Base-by-base conservation (phyloP, 179 eudicot genomes). In the Kewa caespitosa region DNA sequence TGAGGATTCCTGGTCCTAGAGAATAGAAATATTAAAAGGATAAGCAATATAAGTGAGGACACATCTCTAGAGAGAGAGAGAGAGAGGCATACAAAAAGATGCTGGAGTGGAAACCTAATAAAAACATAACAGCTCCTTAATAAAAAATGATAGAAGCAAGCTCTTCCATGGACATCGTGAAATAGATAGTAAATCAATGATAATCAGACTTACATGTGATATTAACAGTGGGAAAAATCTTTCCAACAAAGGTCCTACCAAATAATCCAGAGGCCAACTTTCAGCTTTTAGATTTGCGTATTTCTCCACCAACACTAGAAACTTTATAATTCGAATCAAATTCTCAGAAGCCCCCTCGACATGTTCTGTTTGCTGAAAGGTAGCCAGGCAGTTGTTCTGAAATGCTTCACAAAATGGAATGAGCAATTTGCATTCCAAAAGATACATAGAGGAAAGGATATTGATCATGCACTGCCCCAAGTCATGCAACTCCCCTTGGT, bases 241-340 rank as follows among this genome's bases (percentile, higher is more conserved):
- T 57, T 82, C 84, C 85, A 93, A 59, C 84, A 85, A 78, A 46
- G 99, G 98, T 48, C 98, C 97, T 70, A 93, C 89, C 70, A 95
- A 67, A 76, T 84, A 62, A 59, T 81, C 80, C 76, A 93, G 80
- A 43, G 98, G 96, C 99, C 99, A 95, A 39, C 77, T 74, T 78
- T 93, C 92, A 80, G 90, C 89, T 87, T 81, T 84, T 78, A 61
- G 79, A 75, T 84, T 78, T 55, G 92, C 85, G 81, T 87, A 84
- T 69, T 85, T 78, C 74, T 85, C 92, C 67, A 91, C 73, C 72
- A 90, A 63, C 68, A 77, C 76, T 54, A 95, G 48, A 81, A 91
- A 95, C 18, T 72, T 78, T 69, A 78, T 81, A 12, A 86, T 43
- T 81, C 68, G 78, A 34, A 81, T 86, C 22, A 85, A 69, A 60